phyloP scores from a whole-genome alignment of 352 stramenopile species.

The Pythium folliculosum region DNA sequence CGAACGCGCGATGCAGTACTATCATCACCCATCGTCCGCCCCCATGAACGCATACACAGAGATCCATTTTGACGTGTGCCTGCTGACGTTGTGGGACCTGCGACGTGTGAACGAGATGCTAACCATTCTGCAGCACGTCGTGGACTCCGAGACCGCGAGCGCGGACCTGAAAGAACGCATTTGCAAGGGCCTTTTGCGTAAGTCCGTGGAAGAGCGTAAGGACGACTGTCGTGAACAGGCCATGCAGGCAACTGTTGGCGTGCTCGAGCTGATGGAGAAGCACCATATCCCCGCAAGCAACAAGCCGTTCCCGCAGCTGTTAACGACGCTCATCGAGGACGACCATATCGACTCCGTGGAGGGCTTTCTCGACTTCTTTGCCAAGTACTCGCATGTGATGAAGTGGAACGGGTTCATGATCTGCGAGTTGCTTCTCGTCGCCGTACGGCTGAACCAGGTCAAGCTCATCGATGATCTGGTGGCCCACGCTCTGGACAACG shows the following conservation, averaged over 20 bases:
- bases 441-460: constrained; percentile 46
- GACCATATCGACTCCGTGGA: constrained; percentile 33
- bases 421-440: constrained; percentile 64
- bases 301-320: constrained; percentile 46
- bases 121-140: constrained; percentile 51
- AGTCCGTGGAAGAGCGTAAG: constrained; percentile 44
- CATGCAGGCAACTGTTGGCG: constrained; percentile 38
- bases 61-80: constrained; percentile 68
- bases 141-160: constrained; percentile 41
- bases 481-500: constrained; percentile 56
- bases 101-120: constrained; percentile 54
- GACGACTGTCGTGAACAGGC: constrained; percentile 36
- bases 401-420: constrained; percentile 66
- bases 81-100: constrained; percentile 56
- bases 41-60: constrained; percentile 50
- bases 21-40: constrained; percentile 41
- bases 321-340: constrained; percentile 43
- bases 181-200: constrained; percentile 65
- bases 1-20: constrained; percentile 65
- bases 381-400: constrained; percentile 46
- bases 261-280: constrained; percentile 63
- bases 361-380: constrained; percentile 55
- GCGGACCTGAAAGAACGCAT: constrained; percentile 50
- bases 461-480: constrained; percentile 65
- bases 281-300: constrained; percentile 54